Evolutionary conservation across 2,329 filamentous ascomycete genomes (phyloP).

Genomic region (Microascus cirrosus): DNA sequence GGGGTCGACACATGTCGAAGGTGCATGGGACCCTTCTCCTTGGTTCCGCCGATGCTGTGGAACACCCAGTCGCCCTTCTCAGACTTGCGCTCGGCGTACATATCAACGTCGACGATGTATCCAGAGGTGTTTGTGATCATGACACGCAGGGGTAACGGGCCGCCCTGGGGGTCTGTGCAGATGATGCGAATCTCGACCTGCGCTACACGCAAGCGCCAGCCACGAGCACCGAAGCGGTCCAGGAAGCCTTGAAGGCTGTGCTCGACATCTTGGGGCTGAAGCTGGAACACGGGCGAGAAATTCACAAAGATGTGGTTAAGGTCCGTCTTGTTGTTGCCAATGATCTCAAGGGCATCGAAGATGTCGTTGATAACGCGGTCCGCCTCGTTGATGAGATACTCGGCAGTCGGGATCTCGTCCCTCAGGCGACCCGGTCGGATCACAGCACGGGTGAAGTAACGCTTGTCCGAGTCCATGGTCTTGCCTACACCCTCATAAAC

Average conservation of each 20-base stretch:
- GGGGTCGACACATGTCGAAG: conserved; percentile 81
- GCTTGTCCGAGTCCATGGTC: conserved; percentile 89
- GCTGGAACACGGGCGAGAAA: conserved; percentile 93
- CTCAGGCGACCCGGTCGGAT: conserved; percentile 88
- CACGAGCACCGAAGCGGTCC: conserved; percentile 88
- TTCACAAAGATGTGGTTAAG: conserved; percentile 99
- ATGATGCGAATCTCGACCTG: conserved; percentile 98
- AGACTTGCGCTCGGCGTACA: conserved; percentile 95
- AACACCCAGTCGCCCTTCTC: conserved; percentile 98
- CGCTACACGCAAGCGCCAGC: conserved; percentile 92
- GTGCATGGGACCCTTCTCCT: conserved; percentile 92
- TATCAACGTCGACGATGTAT: conserved; percentile 93
- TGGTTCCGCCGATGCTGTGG: conserved; percentile 72
- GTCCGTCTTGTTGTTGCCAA: conserved; percentile 98
- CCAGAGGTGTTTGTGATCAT: conserved; percentile 98
- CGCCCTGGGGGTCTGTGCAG: conserved; percentile 77
- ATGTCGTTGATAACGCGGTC: conserved; percentile 97
- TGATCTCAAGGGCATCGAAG: conserved; percentile 92
- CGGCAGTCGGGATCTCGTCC: conserved; percentile 95
- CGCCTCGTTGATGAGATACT: conserved; percentile 95
- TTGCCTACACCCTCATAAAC: conserved; percentile 96
- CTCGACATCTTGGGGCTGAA: conserved; percentile 82
- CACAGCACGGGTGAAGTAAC: conserved; percentile 94
- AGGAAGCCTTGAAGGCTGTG: conserved; percentile 89
- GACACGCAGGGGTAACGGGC: conserved; percentile 84